phyloP scores from a whole-genome alignment of 768 basidiomycete species.

The Mrakia blollopis region DNA sequence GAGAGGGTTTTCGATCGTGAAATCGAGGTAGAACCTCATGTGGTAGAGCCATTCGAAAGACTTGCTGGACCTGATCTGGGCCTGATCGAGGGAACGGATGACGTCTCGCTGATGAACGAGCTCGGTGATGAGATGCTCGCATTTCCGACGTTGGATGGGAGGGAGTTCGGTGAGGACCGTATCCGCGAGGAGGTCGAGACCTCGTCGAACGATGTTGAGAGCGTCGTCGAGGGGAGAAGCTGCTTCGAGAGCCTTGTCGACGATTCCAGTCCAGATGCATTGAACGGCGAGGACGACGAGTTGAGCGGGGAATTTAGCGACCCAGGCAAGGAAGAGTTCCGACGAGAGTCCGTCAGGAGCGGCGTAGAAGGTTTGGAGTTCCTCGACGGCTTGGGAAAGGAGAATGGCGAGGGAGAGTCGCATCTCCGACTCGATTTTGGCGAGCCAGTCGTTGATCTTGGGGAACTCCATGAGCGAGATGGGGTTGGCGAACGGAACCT shows the following conservation, averaged over 20 bases:
- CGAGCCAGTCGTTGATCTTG: slow-evolving; percentile 98
- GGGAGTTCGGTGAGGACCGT: slow-evolving; percentile 85
- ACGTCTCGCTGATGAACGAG: slow-evolving; percentile 98
- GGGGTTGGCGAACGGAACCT: slow-evolving; percentile 74
- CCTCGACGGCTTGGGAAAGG: slow-evolving; percentile 70
- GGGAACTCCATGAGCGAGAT: slow-evolving; percentile 87
- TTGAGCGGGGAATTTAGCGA: slow-evolving; percentile 91
- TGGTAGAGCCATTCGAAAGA: slow-evolving; percentile 92
- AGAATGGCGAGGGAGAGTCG: slow-evolving; percentile 76
- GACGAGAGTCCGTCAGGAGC: slow-evolving; percentile 57
- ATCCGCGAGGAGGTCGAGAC: slow-evolving; percentile 91
- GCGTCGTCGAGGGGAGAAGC: slow-evolving; percentile 58
- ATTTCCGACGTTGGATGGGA: slow-evolving; percentile 90
- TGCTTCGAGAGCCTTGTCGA: slow-evolving; percentile 64
- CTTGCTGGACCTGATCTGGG: slow-evolving; percentile 59
- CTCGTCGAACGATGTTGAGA: slow-evolving; percentile 69
- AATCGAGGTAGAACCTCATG: slow-evolving; percentile 94
- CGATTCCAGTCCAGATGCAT: slow-evolving; percentile 84
- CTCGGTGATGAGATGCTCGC: slow-evolving; percentile 97
- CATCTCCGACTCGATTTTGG: slow-evolving; percentile 88
- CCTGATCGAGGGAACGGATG: slow-evolving; percentile 67
- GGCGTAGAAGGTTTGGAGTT: slow-evolving; percentile 76
- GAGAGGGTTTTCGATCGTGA: slow-evolving; percentile 63
- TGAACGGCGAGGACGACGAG: slow-evolving; percentile 93
- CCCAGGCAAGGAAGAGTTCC: slow-evolving; percentile 76